phyloP scores from a whole-genome alignment of 306 rosid species.

The Medicago lupulina region DNA sequence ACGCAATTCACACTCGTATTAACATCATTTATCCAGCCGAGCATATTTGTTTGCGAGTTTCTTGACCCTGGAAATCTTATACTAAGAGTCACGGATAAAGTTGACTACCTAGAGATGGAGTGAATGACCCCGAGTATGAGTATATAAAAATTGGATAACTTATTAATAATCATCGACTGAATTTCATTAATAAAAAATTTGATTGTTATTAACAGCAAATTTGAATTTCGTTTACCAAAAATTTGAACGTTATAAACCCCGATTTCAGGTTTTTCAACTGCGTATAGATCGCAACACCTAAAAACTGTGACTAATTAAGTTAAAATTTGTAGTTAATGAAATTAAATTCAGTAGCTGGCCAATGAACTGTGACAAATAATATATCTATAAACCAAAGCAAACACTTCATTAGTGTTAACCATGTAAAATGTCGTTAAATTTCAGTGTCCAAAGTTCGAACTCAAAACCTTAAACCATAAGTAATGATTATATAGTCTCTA shows the following conservation, averaged over 20 bases:
- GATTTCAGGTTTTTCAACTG: background rate
- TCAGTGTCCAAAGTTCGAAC: background rate
- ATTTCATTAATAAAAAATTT: too few species aligned
- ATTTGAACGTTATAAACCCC: background rate
- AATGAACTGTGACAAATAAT: too few species aligned
- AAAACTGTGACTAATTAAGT: background rate
- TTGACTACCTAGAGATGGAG: too few species aligned
- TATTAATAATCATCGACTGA: background rate
- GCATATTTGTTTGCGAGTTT: too few species aligned
- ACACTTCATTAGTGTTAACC: constrained; percentile 3
- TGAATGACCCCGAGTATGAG: too few species aligned
- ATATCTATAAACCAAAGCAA: too few species aligned
- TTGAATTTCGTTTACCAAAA: background rate
- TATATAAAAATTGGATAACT: background rate
- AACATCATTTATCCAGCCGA: background rate
- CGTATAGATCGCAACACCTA: background rate
- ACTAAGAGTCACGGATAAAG: too few species aligned
- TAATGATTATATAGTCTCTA: background rate
- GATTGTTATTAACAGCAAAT: too few species aligned
- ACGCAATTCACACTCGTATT: background rate
- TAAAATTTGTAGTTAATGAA: background rate
- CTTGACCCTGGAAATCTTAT: too few species aligned
- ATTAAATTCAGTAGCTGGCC: too few species aligned
- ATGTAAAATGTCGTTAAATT: constrained; percentile 6
- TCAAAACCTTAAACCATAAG: background rate